Base-by-base conservation (phyloP, 768 basidiomycete genomes). In the Lentinula raphanica region DNA sequence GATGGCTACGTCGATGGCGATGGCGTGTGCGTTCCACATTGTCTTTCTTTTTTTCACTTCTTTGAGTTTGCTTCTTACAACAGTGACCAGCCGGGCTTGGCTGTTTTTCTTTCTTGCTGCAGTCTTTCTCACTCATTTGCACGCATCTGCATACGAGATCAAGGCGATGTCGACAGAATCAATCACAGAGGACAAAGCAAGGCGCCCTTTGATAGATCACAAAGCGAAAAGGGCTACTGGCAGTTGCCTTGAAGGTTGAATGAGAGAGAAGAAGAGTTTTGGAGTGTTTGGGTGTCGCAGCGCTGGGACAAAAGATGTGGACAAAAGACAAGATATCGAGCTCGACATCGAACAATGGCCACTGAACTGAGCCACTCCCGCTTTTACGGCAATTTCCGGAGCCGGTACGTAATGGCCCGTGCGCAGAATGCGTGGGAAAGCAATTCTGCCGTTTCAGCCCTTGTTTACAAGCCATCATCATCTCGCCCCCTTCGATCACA, bases 401-500 rank as follows among this genome's bases (percentile, higher is more conserved):
- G 13, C 46, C 21, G 49, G 42, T 44, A 44, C 42, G 39, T 39
- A 59, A 35, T 42, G 59, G 59, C 42, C 54, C 54, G 59, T 60
- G 59, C 59, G 54, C 38, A 40, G 54, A 31, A 55, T n/a, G 28
- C 28, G 21, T 51, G 49, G 32, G 49, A 17, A 32, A 19, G 12
- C 31, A 50, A 44, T 44, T 44, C 42, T 44, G 42, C 31, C 32
- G 49, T 44, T 53, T 50, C 42, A 40, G n/a, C 29, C 23, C 36
- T 46, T 25, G 39, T 49, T 53, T 25, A 51, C 36, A 38, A 32
- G 72, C 75, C 72, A 69, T 74, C 25, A 35, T 54, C 49, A 36
- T 53, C 35, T 35, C 51, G 36, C 51, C 23, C 23, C 51, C 35
- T 46, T 76, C 70, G 75, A 79, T 76, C 79, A 74, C 72, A 66